phyloP scores from a whole-genome alignment of 176 grass and related monocot species.

The Aegilops speltoides region DNA sequence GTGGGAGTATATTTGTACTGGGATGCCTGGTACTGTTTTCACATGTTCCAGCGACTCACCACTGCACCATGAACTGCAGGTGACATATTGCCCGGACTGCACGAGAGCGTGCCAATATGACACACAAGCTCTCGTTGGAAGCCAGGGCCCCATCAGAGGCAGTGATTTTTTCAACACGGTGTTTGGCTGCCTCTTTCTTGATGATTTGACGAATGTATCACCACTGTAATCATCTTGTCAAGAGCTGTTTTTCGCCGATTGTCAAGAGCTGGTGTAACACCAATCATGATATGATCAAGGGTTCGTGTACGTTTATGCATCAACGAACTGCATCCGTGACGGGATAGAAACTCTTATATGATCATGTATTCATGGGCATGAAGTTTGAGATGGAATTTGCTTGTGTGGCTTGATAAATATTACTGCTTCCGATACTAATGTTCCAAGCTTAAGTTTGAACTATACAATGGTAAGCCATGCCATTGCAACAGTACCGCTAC shows the following conservation, averaged over 20 bases:
- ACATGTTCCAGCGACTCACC: neutral
- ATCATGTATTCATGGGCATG: neutral
- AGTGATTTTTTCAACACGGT: constrained; percentile 77
- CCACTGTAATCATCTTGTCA: constrained; percentile 22
- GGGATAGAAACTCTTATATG: neutral
- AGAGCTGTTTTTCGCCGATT: neutral
- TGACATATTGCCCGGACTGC: constrained; percentile 95
- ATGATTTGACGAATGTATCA: constrained; percentile 60
- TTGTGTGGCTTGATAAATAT: neutral
- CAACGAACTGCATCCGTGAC: neutral
- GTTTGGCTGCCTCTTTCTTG: constrained; percentile 92
- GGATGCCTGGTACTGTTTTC: neutral
- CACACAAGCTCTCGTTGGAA: constrained; percentile 53
- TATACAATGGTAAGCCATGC: neutral
- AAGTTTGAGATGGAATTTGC: neutral
- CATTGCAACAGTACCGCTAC: too few species aligned
- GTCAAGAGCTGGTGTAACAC: constrained; percentile 2
- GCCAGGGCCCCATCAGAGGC: constrained; percentile 37
- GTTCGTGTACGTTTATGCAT: neutral
- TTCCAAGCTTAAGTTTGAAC: neutral
- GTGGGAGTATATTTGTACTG: neutral
- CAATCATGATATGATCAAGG: neutral
- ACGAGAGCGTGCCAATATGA: constrained; percentile 89
- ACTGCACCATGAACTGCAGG: constrained; percentile 45
- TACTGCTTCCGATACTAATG: neutral